Conservation (phyloP, 805 yeast genomes). For the Brettanomyces bruxellensis region DNA sequence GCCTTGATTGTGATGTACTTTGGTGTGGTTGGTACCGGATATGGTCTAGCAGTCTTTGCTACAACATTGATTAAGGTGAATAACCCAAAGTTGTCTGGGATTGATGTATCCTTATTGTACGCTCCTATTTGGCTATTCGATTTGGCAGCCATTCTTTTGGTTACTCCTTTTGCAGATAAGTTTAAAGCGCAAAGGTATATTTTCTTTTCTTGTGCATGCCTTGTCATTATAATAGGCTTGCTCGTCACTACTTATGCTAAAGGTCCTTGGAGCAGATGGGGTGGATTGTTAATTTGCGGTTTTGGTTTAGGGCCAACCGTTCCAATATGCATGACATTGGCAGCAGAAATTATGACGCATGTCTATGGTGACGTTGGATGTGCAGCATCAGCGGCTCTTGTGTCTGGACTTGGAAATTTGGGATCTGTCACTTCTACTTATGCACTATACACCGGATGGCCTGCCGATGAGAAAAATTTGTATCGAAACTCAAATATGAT, state of each 20-base stretch:
- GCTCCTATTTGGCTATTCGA: conserved; percentile 93
- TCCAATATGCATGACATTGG: conserved; percentile 79
- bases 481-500: conserved; percentile 76
- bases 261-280: conserved; percentile 69
- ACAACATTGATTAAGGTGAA: conserved; percentile 63
- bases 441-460: conserved; percentile 85
- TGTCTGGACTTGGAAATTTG: conserved; percentile 78
- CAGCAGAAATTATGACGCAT: conserved; percentile 63
- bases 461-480: conserved; percentile 54
- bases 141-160: conserved; percentile 57
- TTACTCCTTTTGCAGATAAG: conserved; percentile 76
- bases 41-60: conserved; percentile 78
- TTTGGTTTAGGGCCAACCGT: conserved; percentile 89
- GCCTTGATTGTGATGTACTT: conserved; percentile 82
- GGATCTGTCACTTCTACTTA: conserved; percentile 83
- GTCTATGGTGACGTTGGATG: conserved; percentile 77
- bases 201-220: conserved; percentile 52
- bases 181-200: conserved; percentile 49
- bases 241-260: conserved; percentile 68
- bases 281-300: conserved; percentile 74
- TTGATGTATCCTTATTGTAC: conserved; percentile 63
- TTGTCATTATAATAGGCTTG: conserved; percentile 66
- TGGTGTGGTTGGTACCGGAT: conserved; percentile 90
- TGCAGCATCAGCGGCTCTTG: conserved; percentile 76
- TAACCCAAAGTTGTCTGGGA: conserved; percentile 53